These are phyloP conservation scores for Chlorella sorokiniana DNA, from an alignment of 139 green algal genomes.

Conservation along the genomic window DNA sequence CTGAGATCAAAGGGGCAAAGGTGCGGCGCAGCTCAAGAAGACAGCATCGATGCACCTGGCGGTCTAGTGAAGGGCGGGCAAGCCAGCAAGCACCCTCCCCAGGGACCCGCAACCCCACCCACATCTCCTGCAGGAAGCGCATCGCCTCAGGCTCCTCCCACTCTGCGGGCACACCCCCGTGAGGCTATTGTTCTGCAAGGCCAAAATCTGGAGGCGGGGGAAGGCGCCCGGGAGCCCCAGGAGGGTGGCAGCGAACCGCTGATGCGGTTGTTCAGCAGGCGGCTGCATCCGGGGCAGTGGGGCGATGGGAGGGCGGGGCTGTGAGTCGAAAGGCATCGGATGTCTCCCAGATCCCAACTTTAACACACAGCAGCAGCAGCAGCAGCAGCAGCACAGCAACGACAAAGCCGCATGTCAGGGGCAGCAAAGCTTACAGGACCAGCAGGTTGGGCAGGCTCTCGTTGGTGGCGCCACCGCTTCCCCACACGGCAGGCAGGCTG, in stretches of 20 bases:
- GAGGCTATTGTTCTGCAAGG: constrained; percentile 25
- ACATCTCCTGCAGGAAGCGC: constrained; percentile 21
- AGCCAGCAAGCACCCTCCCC: too few relatives aligned
- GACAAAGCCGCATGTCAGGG: too few relatives aligned
- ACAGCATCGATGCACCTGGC: too few relatives aligned
- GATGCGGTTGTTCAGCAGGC: constrained; percentile 27
- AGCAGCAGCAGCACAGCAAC: too few relatives aligned
- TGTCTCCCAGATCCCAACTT: too few relatives aligned
- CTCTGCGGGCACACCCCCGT: neutral
- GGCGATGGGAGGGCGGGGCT: neutral
- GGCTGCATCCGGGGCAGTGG: neutral
- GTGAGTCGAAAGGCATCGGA: too few relatives aligned
- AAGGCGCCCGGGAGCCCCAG: constrained; percentile 20
- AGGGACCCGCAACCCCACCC: neutral
- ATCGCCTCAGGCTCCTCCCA: constrained; percentile 15
- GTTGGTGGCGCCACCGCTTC: neutral
- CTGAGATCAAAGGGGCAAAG: neutral
- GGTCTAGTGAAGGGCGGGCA: too few relatives aligned
- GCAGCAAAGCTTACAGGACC: constrained; percentile 1
- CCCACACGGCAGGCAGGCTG: constrained; percentile 16
- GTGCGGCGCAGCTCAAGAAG: neutral
- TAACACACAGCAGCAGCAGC: too few relatives aligned
- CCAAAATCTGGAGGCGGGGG: constrained; percentile 24
- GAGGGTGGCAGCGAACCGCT: constrained; percentile 5
- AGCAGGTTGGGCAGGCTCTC: constrained; percentile 16